A percentile compares a stretch with the other conserved stretches of the same genome.
Conservation (phyloP, 2,329 filamentous ascomycete species). For the Curvularia verruculosa region DNA sequence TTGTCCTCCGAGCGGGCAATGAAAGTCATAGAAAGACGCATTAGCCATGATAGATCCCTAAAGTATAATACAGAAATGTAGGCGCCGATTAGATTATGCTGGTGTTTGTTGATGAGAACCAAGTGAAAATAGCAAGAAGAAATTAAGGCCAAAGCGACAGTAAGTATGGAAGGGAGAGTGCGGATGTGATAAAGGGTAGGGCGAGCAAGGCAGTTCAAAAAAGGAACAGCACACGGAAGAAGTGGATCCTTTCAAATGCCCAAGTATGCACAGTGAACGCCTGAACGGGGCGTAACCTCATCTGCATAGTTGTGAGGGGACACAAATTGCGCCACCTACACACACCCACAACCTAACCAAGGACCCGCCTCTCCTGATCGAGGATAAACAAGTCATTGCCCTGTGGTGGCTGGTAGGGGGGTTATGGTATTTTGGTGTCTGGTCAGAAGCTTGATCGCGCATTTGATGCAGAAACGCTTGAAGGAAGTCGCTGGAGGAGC, state of each 20-base stretch:
- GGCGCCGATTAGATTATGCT: neutral
- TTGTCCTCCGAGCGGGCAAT: constrained; percentile 29
- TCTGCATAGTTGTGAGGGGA: constrained; percentile 9
- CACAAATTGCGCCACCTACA: constrained; percentile 12
- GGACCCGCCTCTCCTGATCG: constrained; percentile 4
- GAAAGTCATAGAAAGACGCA: constrained; percentile 23
- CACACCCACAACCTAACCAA: no score
- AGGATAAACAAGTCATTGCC: constrained; percentile 14
- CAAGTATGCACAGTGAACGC: constrained; percentile 13
- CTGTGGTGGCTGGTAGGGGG: constrained; percentile 19
- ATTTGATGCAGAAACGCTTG: constrained; percentile 19
- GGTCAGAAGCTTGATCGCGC: constrained; percentile 26
- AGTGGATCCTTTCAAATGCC: neutral
- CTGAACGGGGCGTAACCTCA: constrained; percentile 18
- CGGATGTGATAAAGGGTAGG: constrained; percentile 11
- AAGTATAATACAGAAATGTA: neutral
- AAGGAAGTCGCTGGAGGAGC: constrained; percentile 24
- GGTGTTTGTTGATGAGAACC: neutral
- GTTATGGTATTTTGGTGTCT: constrained; percentile 22
- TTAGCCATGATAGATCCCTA: constrained; percentile 9
- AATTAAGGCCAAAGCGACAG: constrained; percentile 12
- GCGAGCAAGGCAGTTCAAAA: constrained; percentile 13
- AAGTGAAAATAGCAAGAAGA: constrained; percentile 6
- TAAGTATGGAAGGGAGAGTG: constrained; percentile 11
- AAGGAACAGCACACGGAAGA: constrained; percentile 15